These are phyloP conservation scores for Schwanniomyces occidentalis DNA, from an alignment of 805 yeast genomes.

Conservation along the genomic window DNA sequence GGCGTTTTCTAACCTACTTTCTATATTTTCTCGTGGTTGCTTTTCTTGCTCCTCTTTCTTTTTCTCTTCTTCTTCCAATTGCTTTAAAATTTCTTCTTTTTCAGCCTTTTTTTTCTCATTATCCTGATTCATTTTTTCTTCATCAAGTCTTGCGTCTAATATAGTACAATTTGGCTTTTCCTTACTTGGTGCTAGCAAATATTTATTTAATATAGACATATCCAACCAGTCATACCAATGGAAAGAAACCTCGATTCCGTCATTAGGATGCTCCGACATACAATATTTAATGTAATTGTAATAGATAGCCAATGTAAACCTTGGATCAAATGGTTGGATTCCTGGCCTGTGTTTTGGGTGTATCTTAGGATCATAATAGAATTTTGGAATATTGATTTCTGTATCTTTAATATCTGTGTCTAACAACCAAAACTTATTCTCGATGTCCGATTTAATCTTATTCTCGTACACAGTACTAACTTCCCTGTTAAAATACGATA, in stretches of 20 bases:
- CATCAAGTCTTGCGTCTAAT: constrained; percentile 39
- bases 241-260: constrained; percentile 23
- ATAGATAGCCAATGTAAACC: constrained; percentile 25
- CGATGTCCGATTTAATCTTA: constrained; percentile 19
- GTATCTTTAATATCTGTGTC: constrained; percentile 13
- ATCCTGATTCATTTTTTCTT: constrained; percentile 11
- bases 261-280: constrained; percentile 21
- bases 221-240: constrained; percentile 36
- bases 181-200: constrained; percentile 17
- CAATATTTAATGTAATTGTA: constrained; percentile 15
- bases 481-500: constrained; percentile 12
- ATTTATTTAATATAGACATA: constrained; percentile 19
- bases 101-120: constrained; percentile 10
- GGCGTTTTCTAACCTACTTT: too few relatives aligned
- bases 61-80: constrained; percentile 6
- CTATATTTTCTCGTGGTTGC: too few relatives aligned
- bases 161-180: constrained; percentile 41
- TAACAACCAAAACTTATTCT: constrained; percentile 24
- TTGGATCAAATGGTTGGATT: constrained; percentile 28
- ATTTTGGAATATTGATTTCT: constrained; percentile 12
- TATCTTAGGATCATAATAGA: constrained; percentile 9
- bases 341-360: constrained; percentile 15
- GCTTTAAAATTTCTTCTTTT: constrained; percentile 2
- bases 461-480: constrained; percentile 15
- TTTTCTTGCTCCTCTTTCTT: constrained; percentile 7